A percentile compares a stretch with the other conserved stretches of the same genome.
Evolutionary conservation across 2,329 filamentous ascomycete genomes (phyloP).

Genomic region (Fusarium sp.): DNA sequence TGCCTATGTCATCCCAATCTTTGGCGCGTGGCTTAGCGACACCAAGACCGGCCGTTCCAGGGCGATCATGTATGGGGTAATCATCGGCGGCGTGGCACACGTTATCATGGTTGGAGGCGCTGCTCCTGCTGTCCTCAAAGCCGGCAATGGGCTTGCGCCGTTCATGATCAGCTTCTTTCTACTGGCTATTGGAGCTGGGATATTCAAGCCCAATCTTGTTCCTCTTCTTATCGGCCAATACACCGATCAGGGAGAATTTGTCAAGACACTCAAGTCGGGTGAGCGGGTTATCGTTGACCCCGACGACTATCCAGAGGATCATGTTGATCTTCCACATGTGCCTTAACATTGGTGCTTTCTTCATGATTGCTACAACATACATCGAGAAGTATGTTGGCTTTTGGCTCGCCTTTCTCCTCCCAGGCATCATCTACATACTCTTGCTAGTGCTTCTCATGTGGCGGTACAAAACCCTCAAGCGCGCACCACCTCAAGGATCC

Average conservation of each 20-base stretch:
- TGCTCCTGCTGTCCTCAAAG: conserved; percentile 54
- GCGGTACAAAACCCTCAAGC: background rate
- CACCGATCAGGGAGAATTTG: conserved; percentile 56
- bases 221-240: conserved; percentile 75
- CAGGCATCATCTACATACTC: conserved; percentile 56
- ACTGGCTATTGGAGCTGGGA: background rate
- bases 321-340: conserved; percentile 71
- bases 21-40: background rate
- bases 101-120: conserved; percentile 73
- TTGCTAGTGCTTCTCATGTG: conserved; percentile 55
- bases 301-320: conserved; percentile 70
- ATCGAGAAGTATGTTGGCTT: conserved; percentile 62
- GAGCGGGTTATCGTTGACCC: conserved; percentile 76
- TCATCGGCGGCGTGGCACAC: conserved; percentile 73
- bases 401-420: conserved; percentile 57
- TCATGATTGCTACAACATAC: conserved; percentile 62
- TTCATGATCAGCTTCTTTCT: conserved; percentile 68
- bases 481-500: background rate
- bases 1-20: background rate
- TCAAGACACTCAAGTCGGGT: conserved; percentile 56
- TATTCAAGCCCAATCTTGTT: conserved; percentile 63
- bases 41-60: background rate
- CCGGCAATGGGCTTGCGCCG: conserved; percentile 60
- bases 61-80: conserved; percentile 66
- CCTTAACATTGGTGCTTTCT: conserved; percentile 64